These are phyloP conservation scores for Aspergillus ibericus DNA, from an alignment of 2,329 filamentous ascomycete species.

Conservation along the genomic window DNA sequence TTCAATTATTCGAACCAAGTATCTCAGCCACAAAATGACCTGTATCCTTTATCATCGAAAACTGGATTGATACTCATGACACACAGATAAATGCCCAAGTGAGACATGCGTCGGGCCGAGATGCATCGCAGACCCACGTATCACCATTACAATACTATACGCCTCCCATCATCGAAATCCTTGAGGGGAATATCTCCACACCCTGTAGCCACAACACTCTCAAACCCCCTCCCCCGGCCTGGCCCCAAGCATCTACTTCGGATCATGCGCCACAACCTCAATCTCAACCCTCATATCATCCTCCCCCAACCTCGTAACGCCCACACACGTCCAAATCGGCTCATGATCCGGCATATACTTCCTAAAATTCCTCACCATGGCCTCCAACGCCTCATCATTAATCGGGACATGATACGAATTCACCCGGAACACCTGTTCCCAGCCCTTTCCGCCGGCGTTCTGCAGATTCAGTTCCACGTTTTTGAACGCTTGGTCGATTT, in stretches of 20 bases:
- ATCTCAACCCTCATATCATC: constrained; percentile 60
- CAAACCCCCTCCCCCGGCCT: too few species aligned
- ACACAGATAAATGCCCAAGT: too few species aligned
- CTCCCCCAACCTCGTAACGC: constrained; percentile 49
- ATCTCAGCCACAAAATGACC: too few species aligned
- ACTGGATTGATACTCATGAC: too few species aligned
- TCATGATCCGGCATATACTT: constrained; percentile 55
- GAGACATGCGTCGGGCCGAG: too few species aligned
- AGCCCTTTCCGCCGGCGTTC: constrained; percentile 53
- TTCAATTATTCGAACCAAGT: too few species aligned
- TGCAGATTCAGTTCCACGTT: constrained; percentile 57
- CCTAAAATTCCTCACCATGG: constrained; percentile 50
- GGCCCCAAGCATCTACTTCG: constrained; percentile 1
- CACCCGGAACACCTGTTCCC: constrained; percentile 52
- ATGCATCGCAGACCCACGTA: too few species aligned
- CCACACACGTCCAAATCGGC: constrained; percentile 57
- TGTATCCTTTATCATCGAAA: too few species aligned
- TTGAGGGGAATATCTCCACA: too few species aligned
- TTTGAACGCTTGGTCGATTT: constrained; percentile 56
- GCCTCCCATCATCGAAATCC: too few species aligned
- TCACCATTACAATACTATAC: too few species aligned
- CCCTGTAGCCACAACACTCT: too few species aligned
- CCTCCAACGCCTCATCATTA: constrained; percentile 38
- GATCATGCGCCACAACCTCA: constrained; percentile 54
- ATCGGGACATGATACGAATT: constrained; percentile 49